Evolutionary conservation across 352 stramenopile species (phyloP).

Genomic region (Phytophthora pistaciae): DNA sequence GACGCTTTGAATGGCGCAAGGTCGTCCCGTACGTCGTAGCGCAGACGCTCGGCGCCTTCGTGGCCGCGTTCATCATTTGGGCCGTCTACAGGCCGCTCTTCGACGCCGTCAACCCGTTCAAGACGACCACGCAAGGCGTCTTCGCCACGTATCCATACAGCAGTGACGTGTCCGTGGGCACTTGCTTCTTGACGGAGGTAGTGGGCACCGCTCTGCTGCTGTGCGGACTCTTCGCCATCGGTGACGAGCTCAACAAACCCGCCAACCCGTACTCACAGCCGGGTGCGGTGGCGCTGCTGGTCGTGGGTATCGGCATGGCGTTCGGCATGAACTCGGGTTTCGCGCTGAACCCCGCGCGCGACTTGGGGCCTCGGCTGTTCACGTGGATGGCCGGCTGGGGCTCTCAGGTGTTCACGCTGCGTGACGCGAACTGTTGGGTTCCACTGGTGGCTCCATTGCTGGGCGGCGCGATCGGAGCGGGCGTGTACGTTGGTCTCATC

Average conservation of each 20-base stretch:
- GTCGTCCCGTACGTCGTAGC: constrained; percentile 46
- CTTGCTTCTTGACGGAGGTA: constrained; percentile 56
- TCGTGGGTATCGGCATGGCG: constrained; percentile 64
- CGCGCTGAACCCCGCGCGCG: constrained; percentile 62
- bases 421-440: constrained; percentile 43
- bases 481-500: constrained; percentile 41
- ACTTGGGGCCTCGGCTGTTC: constrained; percentile 52
- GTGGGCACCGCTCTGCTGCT: constrained; percentile 59
- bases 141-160: constrained; percentile 58
- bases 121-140: constrained; percentile 32
- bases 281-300: constrained; percentile 45
- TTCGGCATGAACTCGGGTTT: constrained; percentile 73
- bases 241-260: constrained; percentile 51
- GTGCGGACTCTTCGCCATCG: constrained; percentile 55
- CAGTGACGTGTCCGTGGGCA: constrained; percentile 30
- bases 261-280: constrained; percentile 44
- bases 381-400: constrained; percentile 47
- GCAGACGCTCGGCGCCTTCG: constrained; percentile 58
- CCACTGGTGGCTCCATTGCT: constrained; percentile 38
- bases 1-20: constrained; percentile 57
- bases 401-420: constrained; percentile 41
- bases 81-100: constrained; percentile 64
- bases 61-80: constrained; percentile 51
- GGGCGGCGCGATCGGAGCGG: constrained; percentile 39
- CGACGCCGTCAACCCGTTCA: constrained; percentile 48